Percentiles rank a stretch among this genome's conserved stretches.
phyloP scores from a whole-genome alignment of 306 rosid genomes.

The Spatholobus suberectus region DNA sequence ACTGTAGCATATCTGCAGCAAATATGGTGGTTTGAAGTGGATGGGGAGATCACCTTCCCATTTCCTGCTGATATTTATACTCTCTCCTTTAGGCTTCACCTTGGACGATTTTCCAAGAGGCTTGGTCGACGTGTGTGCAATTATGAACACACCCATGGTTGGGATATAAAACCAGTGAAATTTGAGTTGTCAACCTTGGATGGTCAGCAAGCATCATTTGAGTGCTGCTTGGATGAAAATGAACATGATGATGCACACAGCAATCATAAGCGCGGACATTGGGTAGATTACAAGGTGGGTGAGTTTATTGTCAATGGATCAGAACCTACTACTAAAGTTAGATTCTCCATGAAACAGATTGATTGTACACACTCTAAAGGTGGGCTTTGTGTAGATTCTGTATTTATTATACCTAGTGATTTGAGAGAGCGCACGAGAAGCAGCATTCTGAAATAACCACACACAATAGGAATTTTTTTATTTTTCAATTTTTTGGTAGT shows the following conservation, averaged over 20 bases:
- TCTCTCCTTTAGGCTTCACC: conserved; percentile 84
- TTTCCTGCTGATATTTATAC: conserved; percentile 87
- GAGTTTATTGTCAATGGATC: conserved; percentile 70
- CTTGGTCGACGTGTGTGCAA: conserved; percentile 80
- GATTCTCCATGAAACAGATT: conserved; percentile 95
- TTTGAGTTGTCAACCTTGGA: conserved; percentile 76
- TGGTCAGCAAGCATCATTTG: conserved; percentile 71
- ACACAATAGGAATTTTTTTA: conserved; percentile 32
- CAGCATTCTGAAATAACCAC: conserved; percentile 55
- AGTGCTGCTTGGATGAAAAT: conserved; percentile 72
- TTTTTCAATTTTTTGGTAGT: conserved; percentile 38
- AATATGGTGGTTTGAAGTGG: conserved; percentile 98
- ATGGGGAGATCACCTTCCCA: conserved; percentile 77
- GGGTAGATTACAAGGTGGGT: conserved; percentile 98
- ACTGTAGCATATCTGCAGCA: conserved; percentile 88
- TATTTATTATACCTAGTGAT: conserved; percentile 77
- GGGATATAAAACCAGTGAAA: conserved; percentile 83
- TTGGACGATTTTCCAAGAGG: conserved; percentile 81
- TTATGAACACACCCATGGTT: conserved; percentile 92
- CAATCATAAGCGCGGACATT: conserved; percentile 77
- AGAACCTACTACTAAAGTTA: conserved; percentile 70
- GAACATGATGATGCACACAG: conserved; percentile 59
- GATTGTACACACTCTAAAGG: conserved; percentile 98
- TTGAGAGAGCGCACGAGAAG: conserved; percentile 61
- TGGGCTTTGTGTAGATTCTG: conserved; percentile 94